Conservation (phyloP, 495 filamentous ascomycete species). For the Talaromyces ruber region DNA sequence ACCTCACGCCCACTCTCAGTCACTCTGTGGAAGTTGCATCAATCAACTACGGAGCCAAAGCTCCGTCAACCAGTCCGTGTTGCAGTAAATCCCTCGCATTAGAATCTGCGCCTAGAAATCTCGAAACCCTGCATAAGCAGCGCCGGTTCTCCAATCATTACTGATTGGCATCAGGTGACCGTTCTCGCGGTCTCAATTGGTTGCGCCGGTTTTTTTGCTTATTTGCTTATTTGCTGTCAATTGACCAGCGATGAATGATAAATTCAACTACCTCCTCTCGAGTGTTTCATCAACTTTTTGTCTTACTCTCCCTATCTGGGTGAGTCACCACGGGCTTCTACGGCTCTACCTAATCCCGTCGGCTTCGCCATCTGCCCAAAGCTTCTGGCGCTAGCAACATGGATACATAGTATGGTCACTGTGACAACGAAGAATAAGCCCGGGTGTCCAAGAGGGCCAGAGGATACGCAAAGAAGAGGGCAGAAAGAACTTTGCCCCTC, state of each 20-base stretch:
- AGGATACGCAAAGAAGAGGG: background rate
- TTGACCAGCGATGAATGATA: background rate
- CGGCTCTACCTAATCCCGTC: background rate
- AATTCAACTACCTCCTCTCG: background rate
- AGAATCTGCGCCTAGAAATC: background rate
- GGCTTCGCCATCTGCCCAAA: background rate
- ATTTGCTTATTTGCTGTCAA: background rate
- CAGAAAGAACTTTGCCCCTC: constrained; percentile 3
- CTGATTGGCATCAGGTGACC: background rate
- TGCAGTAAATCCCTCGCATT: background rate
- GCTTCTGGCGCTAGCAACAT: background rate
- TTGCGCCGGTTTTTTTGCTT: background rate
- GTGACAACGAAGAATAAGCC: constrained; percentile 6
- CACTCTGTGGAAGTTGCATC: background rate
- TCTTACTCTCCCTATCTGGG: background rate
- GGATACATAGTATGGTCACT: background rate
- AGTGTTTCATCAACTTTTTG: background rate
- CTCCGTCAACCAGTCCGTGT: background rate
- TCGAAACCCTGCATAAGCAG: background rate
- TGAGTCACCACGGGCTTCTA: background rate
- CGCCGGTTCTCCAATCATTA: background rate
- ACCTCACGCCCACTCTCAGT: background rate
- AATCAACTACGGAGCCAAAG: background rate
- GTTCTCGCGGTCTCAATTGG: background rate
- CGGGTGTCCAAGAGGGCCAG: background rate